Conservation (phyloP, 164 flowering plant species). For the Umbilicus rupestris region DNA sequence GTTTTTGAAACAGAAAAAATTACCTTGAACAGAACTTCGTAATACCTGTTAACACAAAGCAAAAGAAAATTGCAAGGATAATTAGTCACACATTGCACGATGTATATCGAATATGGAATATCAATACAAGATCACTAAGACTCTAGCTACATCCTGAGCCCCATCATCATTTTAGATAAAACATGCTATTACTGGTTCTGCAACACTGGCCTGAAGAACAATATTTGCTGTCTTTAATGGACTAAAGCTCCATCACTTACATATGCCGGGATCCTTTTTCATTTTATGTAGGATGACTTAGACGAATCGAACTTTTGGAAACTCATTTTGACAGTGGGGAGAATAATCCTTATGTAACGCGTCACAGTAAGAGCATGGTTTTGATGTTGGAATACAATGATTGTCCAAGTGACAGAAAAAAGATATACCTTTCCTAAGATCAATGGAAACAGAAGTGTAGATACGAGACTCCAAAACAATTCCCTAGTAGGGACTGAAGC, state of each 20-base stretch:
- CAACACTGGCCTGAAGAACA: not conserved
- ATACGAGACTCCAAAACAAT: conserved; percentile 14
- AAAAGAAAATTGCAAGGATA: not conserved
- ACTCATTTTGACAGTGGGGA: too few species aligned
- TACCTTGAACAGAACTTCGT: conserved; percentile 14
- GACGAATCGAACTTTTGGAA: too few species aligned
- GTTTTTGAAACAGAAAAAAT: not conserved
- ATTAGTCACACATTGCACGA: not conserved
- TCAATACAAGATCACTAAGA: not conserved
- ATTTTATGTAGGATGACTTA: too few species aligned
- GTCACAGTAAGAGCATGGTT: not conserved
- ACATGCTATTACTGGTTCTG: too few species aligned
- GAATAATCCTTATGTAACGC: not conserved
- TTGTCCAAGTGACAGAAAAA: not conserved
- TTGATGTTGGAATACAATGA: not conserved
- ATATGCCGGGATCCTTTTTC: too few species aligned
- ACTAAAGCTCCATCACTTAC: too few species aligned
- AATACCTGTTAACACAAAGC: conserved; percentile 10
- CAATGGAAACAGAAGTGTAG: conserved; percentile 13
- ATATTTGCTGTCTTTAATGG: too few species aligned
- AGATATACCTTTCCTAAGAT: conserved; percentile 16
- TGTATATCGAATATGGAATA: not conserved
- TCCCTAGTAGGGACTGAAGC: conserved; percentile 14
- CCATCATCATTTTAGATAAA: not conserved
- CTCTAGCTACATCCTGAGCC: not conserved